Conservation (phyloP, 2,329 filamentous ascomycete species). For the Ceratocystis cacaofunesta region DNA sequence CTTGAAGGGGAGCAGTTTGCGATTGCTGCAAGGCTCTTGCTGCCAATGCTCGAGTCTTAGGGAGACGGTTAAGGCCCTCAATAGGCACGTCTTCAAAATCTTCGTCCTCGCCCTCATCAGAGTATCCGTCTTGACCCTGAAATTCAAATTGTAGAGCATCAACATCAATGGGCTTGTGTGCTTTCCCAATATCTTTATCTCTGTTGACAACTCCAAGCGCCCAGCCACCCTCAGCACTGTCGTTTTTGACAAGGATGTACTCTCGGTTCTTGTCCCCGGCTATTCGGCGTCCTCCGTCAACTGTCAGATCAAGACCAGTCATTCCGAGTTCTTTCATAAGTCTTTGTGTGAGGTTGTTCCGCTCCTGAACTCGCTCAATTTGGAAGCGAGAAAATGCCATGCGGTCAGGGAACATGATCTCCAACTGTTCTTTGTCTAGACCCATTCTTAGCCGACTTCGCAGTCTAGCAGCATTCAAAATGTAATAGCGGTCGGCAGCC, state of each 20-base stretch:
- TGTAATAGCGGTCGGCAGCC: constrained; percentile 85
- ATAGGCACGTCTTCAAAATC: constrained; percentile 91
- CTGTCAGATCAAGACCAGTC: constrained; percentile 58
- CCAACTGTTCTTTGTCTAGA: constrained; percentile 86
- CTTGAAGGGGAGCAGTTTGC: constrained; percentile 13
- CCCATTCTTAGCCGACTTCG: constrained; percentile 87
- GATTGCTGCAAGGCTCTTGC: constrained; percentile 19
- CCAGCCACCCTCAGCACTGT: constrained; percentile 89
- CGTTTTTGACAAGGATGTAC: constrained; percentile 92
- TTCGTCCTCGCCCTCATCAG: constrained; percentile 55
- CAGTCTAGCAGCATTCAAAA: constrained; percentile 81
- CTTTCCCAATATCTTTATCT: constrained; percentile 62
- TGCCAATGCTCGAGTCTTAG: constrained; percentile 32
- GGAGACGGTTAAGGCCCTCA: constrained; percentile 72
- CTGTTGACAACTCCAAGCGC: constrained; percentile 84
- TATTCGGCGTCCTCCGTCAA: constrained; percentile 48
- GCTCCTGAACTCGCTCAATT: constrained; percentile 81
- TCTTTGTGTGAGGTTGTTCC: constrained; percentile 86
- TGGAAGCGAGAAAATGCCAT: constrained; percentile 97
- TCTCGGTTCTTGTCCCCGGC: constrained; percentile 79
- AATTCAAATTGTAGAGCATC: constrained; percentile 50
- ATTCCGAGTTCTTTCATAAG: constrained; percentile 91
- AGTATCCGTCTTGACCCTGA: constrained; percentile 41
- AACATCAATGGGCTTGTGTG: constrained; percentile 82
- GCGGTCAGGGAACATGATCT: constrained; percentile 90